Conservation (phyloP, 75 land plant genomes). For the Cryptomeria japonica region DNA sequence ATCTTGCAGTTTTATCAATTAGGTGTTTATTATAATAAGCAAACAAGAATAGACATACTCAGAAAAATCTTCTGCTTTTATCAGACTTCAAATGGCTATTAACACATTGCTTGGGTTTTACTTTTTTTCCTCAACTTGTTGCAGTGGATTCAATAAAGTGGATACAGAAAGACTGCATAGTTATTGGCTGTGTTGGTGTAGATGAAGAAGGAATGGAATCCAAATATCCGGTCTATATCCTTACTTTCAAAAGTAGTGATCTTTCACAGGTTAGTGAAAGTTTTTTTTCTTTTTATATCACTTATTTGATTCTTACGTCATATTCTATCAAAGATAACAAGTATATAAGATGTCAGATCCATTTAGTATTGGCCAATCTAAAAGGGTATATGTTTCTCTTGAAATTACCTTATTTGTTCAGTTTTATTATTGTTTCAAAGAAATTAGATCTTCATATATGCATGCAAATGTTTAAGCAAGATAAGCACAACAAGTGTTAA, state of each 20-base stretch:
- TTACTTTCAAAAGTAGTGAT: constrained; percentile 30
- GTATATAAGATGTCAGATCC: neutral
- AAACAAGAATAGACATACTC: neutral
- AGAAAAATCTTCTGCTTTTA: neutral
- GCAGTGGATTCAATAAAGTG: constrained; percentile 76
- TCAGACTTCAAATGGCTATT: neutral
- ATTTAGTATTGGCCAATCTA: neutral
- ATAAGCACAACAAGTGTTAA: neutral
- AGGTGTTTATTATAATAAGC: neutral
- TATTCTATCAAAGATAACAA: neutral
- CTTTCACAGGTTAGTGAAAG: constrained; percentile 42
- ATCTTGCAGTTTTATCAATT: too few relatives aligned
- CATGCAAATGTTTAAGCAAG: neutral
- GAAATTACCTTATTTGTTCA: too few relatives aligned
- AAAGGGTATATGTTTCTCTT: neutral
- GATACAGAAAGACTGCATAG: constrained; percentile 67
- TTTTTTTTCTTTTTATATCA: neutral
- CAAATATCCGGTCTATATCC: constrained; percentile 58
- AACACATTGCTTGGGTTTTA: neutral
- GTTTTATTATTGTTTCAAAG: neutral
- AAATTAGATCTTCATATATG: neutral
- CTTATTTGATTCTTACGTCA: neutral
- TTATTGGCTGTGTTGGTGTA: constrained; percentile 49
- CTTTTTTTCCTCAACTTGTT: neutral
- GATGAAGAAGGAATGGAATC: constrained; percentile 55